These are phyloP conservation scores for Gonapodya sp. DNA, from an alignment of 192 early-diverging fungal species.

Conservation along the genomic window DNA sequence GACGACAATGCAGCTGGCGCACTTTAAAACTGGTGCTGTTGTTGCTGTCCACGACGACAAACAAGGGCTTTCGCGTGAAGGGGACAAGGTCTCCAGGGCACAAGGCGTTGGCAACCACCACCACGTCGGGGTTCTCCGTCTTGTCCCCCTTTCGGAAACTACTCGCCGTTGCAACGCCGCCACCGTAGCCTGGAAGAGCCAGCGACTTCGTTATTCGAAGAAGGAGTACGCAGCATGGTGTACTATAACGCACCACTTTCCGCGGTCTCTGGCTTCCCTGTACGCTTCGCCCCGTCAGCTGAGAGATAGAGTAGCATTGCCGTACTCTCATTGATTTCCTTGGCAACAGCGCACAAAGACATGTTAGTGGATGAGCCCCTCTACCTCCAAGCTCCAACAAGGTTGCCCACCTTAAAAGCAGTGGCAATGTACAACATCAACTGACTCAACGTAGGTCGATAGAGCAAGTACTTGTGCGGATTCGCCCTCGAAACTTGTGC, in stretches of 20 bases:
- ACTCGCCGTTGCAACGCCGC: slow-evolving; percentile 62
- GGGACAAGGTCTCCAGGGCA: slow-evolving; percentile 65
- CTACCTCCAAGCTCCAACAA: neutral
- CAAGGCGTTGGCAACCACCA: slow-evolving; percentile 10
- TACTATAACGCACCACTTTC: slow-evolving; percentile 32
- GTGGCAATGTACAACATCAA: slow-evolving; percentile 84
- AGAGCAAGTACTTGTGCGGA: slow-evolving; percentile 90
- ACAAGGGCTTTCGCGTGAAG: slow-evolving; percentile 90
- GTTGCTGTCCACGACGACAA: slow-evolving; percentile 86
- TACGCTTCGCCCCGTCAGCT: slow-evolving; percentile 63
- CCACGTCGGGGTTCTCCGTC: slow-evolving; percentile 26
- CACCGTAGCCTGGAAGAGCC: slow-evolving; percentile 45
- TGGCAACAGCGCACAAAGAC: slow-evolving; percentile 10
- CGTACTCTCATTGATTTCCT: slow-evolving; percentile 79
- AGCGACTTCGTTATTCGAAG: neutral
- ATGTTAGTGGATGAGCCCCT: too few relatives aligned
- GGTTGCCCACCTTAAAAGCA: slow-evolving; percentile 65
- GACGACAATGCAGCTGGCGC: neutral
- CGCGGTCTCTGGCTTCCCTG: slow-evolving; percentile 24
- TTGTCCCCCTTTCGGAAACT: slow-evolving; percentile 59
- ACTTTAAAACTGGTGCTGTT: slow-evolving; percentile 79
- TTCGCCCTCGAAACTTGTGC: slow-evolving; percentile 43
- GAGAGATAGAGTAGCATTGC: slow-evolving; percentile 84
- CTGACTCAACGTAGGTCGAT: slow-evolving; percentile 83
- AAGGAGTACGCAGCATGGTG: too few relatives aligned